phyloP scores from a whole-genome alignment of 441 rosid genomes.

The Euphorbia celastroides region DNA sequence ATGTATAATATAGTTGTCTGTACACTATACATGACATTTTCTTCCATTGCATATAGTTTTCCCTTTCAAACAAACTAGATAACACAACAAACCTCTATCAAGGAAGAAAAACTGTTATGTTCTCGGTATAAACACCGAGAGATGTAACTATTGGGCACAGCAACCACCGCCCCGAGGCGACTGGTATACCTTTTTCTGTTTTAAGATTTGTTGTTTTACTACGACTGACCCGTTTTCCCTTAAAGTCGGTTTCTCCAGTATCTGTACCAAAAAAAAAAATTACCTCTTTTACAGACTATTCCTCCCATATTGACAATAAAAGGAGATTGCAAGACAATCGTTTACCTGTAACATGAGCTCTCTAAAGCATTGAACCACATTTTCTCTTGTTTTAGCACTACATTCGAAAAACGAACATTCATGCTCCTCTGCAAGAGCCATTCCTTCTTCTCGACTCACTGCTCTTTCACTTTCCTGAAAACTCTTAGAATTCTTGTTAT shows the following conservation, averaged over 20 bases:
- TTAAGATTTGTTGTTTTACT: slow-evolving; percentile 39
- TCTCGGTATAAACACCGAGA: no score
- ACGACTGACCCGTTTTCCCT: slow-evolving; percentile 47
- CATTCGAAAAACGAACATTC: slow-evolving; percentile 60
- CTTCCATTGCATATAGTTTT: no score
- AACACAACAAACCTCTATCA: no score
- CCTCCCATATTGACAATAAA: no score
- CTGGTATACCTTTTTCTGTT: slow-evolving; percentile 30
- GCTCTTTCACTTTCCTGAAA: slow-evolving; percentile 57
- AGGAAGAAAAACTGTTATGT: no score
- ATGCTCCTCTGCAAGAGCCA: slow-evolving; percentile 51
- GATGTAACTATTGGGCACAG: slow-evolving; percentile 38
- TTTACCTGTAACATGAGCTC: slow-evolving; percentile 52
- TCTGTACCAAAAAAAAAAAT: no score
- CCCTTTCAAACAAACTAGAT: no score
- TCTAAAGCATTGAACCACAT: slow-evolving; percentile 51
- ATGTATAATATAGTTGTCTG: no score
- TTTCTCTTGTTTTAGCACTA: slow-evolving; percentile 54
- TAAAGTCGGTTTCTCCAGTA: slow-evolving; percentile 50
- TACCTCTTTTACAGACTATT: no score
- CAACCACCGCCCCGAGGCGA: slow-evolving; percentile 29
- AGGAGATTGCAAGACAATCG: no score
- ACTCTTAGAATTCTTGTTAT: no score
- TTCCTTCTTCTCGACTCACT: slow-evolving; percentile 62
- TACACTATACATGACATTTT: no score